A percentile compares a stretch with the other conserved stretches of the same genome.
phyloP scores from a whole-genome alignment of 768 basidiomycete species.

The Phaeotremella skinneri region DNA sequence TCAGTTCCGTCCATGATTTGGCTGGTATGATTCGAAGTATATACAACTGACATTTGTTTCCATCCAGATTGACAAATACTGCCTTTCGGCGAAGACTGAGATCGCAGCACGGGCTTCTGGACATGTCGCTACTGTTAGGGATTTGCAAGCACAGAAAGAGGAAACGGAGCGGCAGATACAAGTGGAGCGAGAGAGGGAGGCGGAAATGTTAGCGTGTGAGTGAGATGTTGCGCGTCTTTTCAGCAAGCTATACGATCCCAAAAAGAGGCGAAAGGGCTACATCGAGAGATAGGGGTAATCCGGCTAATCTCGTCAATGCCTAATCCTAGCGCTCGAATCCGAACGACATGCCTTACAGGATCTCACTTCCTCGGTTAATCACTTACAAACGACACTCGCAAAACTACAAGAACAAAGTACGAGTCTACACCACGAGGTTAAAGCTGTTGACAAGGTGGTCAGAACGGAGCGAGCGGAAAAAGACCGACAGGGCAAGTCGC shows the following conservation, averaged over 20 bases:
- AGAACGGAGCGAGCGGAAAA: slow-evolving; percentile 58
- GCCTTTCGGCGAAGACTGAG: slow-evolving; percentile 65
- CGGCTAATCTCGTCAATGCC: too few relatives aligned
- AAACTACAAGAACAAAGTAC: slow-evolving; percentile 58
- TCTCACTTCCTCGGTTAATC: slow-evolving; percentile 65
- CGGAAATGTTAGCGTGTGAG: slow-evolving; percentile 74
- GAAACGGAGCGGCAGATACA: slow-evolving; percentile 68
- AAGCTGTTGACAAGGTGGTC: slow-evolving; percentile 24
- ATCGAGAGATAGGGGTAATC: too few relatives aligned
- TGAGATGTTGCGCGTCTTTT: slow-evolving; percentile 59
- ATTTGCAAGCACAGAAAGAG: slow-evolving; percentile 62
- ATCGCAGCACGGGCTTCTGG: slow-evolving; percentile 66
- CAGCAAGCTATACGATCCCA: background rate
- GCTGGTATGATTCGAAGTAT: background rate
- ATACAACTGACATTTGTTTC: too few relatives aligned
- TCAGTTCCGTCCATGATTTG: slow-evolving; percentile 13
- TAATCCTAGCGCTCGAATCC: slow-evolving; percentile 34
- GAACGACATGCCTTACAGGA: slow-evolving; percentile 54
- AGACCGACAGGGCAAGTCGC: slow-evolving; percentile 61
- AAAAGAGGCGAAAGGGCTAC: too few relatives aligned
- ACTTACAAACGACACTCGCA: slow-evolving; percentile 62
- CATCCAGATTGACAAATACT: slow-evolving; percentile 58
- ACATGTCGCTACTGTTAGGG: slow-evolving; percentile 65
- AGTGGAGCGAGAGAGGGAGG: slow-evolving; percentile 72
- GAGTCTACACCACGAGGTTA: slow-evolving; percentile 39